A percentile compares a stretch with the other conserved stretches of the same genome.
Evolutionary conservation across 108 stramenopile species (phyloP).

Genomic region (Nannochloropsis gaditana): DNA sequence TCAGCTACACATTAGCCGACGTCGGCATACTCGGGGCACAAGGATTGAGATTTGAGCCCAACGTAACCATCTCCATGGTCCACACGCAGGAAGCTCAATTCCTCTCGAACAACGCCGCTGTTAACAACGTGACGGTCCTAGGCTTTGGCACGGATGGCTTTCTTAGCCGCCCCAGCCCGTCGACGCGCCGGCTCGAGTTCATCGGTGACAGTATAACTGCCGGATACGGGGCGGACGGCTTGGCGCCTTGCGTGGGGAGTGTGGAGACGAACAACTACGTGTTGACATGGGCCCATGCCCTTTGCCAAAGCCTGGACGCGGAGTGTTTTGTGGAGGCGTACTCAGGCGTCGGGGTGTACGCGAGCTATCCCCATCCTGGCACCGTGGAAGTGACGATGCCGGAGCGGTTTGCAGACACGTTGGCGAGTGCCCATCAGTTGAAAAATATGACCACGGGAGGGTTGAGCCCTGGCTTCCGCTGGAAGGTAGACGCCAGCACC

Average conservation of each 20-base stretch:
- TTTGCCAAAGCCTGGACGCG: neutral
- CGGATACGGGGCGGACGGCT: neutral
- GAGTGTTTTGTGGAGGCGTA: constrained; percentile 13
- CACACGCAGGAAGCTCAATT: neutral
- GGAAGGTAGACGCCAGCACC: neutral
- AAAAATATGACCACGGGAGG: neutral
- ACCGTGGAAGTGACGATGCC: neutral
- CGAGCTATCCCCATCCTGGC: neutral
- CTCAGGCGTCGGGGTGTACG: neutral
- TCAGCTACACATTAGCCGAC: neutral
- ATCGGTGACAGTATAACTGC: neutral
- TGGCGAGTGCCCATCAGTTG: neutral
- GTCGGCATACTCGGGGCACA: neutral
- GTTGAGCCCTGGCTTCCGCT: neutral
- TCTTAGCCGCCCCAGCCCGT: neutral
- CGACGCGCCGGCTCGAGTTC: neutral
- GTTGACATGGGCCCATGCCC: neutral
- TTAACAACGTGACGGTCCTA: neutral
- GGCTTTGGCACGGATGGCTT: neutral
- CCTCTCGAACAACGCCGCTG: neutral
- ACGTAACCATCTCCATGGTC: neutral
- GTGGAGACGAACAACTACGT: neutral
- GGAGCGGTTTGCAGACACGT: neutral
- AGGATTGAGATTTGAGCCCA: neutral
- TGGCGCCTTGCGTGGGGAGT: neutral